phyloP scores from a whole-genome alignment of 306 rosid species.

The Casuarina cunninghamiana region DNA sequence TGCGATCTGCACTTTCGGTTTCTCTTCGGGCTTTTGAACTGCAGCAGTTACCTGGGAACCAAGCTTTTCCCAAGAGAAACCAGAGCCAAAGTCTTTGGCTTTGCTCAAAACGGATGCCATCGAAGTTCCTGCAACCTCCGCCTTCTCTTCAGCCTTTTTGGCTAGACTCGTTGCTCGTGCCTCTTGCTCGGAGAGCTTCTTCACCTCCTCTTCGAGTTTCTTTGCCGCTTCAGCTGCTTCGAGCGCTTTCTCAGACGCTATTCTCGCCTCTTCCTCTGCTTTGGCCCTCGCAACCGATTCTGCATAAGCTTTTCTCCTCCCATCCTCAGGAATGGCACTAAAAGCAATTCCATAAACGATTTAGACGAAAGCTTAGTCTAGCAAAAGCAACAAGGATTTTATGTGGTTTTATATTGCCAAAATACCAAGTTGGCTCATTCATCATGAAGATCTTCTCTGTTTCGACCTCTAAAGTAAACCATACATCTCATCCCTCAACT shows the following conservation, averaged over 20 bases:
- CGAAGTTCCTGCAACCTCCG: conserved; percentile 52
- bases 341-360: conserved; percentile 2
- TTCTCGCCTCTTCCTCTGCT: conserved; percentile 79
- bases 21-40: conserved; percentile 49
- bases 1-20: conserved; percentile 64
- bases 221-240: conserved; percentile 58
- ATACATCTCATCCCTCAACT: too few relatives aligned
- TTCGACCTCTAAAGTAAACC: too few relatives aligned
- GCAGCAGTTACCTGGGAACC: conserved; percentile 61
- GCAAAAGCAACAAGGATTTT: too few relatives aligned
- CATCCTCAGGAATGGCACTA: conserved; percentile 84
- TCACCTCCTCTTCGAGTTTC: conserved; percentile 57
- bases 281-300: conserved; percentile 58
- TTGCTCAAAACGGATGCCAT: conserved; percentile 53
- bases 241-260: conserved; percentile 57
- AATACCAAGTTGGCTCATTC: too few relatives aligned
- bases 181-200: conserved; percentile 56
- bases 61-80: conserved; percentile 70
- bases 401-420: too few relatives aligned
- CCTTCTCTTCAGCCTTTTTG: conserved; percentile 61
- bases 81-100: conserved; percentile 70
- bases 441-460: too few relatives aligned
- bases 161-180: conserved; percentile 49
- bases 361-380: not conserved
- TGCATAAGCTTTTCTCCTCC: conserved; percentile 82